Conservation (phyloP, 2,329 filamentous ascomycete species). For the Ascochyta viciae-villosae region DNA sequence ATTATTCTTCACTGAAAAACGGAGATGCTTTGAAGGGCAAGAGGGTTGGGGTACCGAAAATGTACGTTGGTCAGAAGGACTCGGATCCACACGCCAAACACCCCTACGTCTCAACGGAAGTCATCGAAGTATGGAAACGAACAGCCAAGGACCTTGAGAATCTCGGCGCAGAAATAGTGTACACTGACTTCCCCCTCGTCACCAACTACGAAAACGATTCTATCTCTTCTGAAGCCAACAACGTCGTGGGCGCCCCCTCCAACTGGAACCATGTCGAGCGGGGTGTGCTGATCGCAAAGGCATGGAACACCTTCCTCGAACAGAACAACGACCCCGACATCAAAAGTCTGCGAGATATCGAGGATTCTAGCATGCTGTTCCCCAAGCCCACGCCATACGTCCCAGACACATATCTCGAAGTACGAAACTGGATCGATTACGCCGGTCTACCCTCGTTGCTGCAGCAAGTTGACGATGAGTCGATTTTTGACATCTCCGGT, state of each 20-base stretch:
- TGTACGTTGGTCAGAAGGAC: constrained; percentile 57
- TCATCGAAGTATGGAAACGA: constrained; percentile 47
- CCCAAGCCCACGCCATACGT: constrained; percentile 47
- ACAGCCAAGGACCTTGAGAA: constrained; percentile 49
- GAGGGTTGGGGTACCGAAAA: constrained; percentile 58
- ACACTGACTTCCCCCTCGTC: constrained; percentile 56
- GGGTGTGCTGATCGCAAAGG: constrained; percentile 58
- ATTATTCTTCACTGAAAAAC: constrained; percentile 46
- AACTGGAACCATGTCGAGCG: constrained; percentile 59
- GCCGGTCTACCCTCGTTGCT: constrained; percentile 40
- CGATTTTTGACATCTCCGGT: constrained; percentile 53
- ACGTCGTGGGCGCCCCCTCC: constrained; percentile 52
- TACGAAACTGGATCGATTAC: constrained; percentile 51
- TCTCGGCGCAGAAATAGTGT: constrained; percentile 53
- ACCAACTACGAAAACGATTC: constrained; percentile 56
- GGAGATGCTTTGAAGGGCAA: constrained; percentile 51
- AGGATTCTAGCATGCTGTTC: constrained; percentile 49
- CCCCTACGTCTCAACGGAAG: constrained; percentile 46
- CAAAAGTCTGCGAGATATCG: constrained; percentile 49
- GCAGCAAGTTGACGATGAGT: constrained; percentile 31
- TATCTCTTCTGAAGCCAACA: constrained; percentile 46
- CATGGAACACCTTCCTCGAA: constrained; percentile 61
- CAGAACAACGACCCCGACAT: constrained; percentile 52
- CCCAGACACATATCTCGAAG: constrained; percentile 50
- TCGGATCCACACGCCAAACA: constrained; percentile 43